Conservation (phyloP, 345 rosid genomes). For the Salix dunnii region DNA sequence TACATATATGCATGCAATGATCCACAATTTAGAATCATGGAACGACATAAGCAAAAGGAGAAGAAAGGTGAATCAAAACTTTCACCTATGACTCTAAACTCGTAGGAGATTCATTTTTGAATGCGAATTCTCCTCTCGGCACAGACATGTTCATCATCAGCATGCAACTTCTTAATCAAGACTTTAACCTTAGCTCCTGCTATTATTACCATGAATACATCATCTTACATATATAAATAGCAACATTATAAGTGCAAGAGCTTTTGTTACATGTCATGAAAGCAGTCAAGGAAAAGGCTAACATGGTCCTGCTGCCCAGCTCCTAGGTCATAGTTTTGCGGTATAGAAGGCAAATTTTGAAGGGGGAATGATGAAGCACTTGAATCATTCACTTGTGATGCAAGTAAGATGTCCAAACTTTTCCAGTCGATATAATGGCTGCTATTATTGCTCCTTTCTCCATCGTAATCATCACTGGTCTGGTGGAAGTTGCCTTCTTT, state of each 20-base stretch:
- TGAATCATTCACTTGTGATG: constrained; percentile 30
- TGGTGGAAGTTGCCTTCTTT: constrained; percentile 15
- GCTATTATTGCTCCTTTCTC: constrained; percentile 35
- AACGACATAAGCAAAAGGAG: background rate
- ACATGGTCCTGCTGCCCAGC: constrained; percentile 24
- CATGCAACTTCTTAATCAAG: background rate
- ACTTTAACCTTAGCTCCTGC: background rate
- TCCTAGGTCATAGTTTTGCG: constrained; percentile 36
- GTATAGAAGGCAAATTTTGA: constrained; percentile 26
- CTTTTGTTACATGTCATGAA: constrained; percentile 48
- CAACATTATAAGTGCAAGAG: background rate
- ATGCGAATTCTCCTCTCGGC: background rate
- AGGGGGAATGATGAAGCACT: constrained; percentile 5
- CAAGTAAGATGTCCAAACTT: constrained; percentile 52
- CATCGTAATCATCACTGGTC: constrained; percentile 38
- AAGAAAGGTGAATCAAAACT: constrained; percentile 28
- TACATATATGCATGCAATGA: constrained; percentile 13
- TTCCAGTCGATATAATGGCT: constrained; percentile 58
- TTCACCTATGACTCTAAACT: constrained; percentile 12
- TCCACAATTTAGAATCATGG: constrained; percentile 19
- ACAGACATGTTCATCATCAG: background rate
- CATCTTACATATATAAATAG: background rate
- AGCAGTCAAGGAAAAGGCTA: constrained; percentile 58
- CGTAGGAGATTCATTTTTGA: background rate
- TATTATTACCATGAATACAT: background rate